phyloP scores from a whole-genome alignment of 352 stramenopile species.

The Phytopythium montanum region DNA sequence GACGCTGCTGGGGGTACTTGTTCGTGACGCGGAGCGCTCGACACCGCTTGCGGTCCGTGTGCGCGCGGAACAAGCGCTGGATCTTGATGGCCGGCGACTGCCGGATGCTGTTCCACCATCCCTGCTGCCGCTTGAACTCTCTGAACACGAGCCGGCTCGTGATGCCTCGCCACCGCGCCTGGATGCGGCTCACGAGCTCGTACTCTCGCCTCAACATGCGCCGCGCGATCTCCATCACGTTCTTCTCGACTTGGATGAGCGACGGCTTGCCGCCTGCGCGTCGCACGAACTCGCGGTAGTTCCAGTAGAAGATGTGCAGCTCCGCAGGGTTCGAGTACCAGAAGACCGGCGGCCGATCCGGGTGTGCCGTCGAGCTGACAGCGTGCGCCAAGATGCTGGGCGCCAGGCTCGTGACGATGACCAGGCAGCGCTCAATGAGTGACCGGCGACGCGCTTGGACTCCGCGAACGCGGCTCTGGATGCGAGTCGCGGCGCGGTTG shows the following conservation, averaged over 20 bases:
- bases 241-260: conserved; percentile 70
- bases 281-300: conserved; percentile 77
- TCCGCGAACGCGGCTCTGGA: conserved; percentile 57
- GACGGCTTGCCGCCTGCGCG: conserved; percentile 49
- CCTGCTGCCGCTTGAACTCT: conserved; percentile 63
- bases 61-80: conserved; percentile 54
- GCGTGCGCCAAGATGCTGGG: conserved; percentile 43
- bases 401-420: conserved; percentile 53
- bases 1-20: conserved; percentile 39
- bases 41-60: conserved; percentile 31
- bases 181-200: conserved; percentile 65
- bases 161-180: conserved; percentile 56
- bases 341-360: conserved; percentile 54
- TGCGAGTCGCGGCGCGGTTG: conserved; percentile 40
- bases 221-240: conserved; percentile 63
- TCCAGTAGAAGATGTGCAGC: conserved; percentile 58
- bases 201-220: conserved; percentile 65
- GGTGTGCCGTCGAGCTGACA: conserved; percentile 12
- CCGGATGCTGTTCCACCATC: conserved; percentile 50
- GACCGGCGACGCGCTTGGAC: conserved; percentile 51
- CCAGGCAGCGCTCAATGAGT: conserved; percentile 66
- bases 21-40: conserved; percentile 32
- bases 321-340: conserved; percentile 73
- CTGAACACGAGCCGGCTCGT: conserved; percentile 57
- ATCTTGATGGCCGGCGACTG: conserved; percentile 72